Base-by-base conservation (phyloP, 2,329 filamentous ascomycete genomes). In the Claviceps lovelessii region DNA sequence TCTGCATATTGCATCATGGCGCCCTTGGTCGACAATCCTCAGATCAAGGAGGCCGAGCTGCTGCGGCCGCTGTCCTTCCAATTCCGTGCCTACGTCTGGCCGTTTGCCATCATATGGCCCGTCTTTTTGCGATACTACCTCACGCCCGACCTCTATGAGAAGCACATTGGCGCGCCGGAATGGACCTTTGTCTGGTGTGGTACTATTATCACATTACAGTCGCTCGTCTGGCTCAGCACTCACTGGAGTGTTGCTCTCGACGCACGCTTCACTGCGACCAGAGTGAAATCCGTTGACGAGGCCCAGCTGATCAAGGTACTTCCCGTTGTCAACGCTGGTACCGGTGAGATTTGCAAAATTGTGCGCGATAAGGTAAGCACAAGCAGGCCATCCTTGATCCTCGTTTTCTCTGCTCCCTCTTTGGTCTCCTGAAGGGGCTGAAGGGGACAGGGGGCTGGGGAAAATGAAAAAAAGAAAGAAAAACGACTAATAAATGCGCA, bases 171-270 rank as follows among this genome's bases (percentile, higher is more conserved):
- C 63, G 90, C 86, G n/a, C 84, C 86, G 62, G 93, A 98, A 76
- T 98, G 93, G 91, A 97, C 94, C 0, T 95, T 95, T 68, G 88
- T 98, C 59, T 98, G 88, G 84, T 81, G 86, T 61, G 91, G 87
- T 64, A 79, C 83, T 61, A 96, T 98, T 67, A 77, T 94, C 68
- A 95, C 90, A 11, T 65, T 86, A 55, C 94, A 98, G 74, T 84
- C 88, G 59, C 78, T 98, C 59, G 74, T 90, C 62, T 98, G 93
- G 91, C 79, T 98, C 58, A 91, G 87, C 74, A 98, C 93, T 49
- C 89, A 97, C 73, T 98, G 93, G 93, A 97, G 88, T 66, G 89
- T 98, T 68, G 84, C 90, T 66, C 75, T 97, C 59, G 81, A 84
- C 65, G 86, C 85, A 28, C 72, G 84, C 57, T 95, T 97, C 70